Evolutionary conservation across 140 eudicot genomes (phyloP).

Genomic region (Bidens hawaiensis): DNA sequence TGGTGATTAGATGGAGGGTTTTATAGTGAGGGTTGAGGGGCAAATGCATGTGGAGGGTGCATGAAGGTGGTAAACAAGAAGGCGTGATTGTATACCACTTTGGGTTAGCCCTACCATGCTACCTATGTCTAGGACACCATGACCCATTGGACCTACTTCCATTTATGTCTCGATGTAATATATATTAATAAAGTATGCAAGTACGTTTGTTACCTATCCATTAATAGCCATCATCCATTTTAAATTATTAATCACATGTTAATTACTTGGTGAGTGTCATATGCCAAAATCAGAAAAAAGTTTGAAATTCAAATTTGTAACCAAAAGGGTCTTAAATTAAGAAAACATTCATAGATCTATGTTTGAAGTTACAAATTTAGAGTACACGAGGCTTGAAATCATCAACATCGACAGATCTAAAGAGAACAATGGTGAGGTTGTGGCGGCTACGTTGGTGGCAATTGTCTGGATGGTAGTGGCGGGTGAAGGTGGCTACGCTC

Average conservation of each 20-base stretch:
- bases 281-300: not conserved
- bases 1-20: slow-evolving; percentile 12
- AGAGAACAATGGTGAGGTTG: no score
- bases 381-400: not conserved
- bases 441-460: not conserved
- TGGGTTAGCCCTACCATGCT: slow-evolving; percentile 44
- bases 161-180: slow-evolving; percentile 25
- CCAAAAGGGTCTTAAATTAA: not conserved
- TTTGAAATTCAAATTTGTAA: not conserved
- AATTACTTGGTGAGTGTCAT: not conserved
- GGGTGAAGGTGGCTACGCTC: no score
- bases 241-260: not conserved
- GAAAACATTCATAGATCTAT: not conserved
- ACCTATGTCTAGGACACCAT: slow-evolving; percentile 28
- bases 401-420: not conserved
- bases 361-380: not conserved
- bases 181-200: not conserved
- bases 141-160: slow-evolving; percentile 28
- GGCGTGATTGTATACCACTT: slow-evolving; percentile 30
- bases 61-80: slow-evolving; percentile 30
- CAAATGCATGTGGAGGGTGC: slow-evolving; percentile 53
- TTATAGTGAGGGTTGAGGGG: slow-evolving; percentile 26
- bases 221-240: no score
- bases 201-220: not conserved
- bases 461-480: no score